Percentiles rank a stretch among this genome's conserved stretches.
Evolutionary conservation across 371 early-diverging fungal species (phyloP).

Genomic region (Mortierella sp.): DNA sequence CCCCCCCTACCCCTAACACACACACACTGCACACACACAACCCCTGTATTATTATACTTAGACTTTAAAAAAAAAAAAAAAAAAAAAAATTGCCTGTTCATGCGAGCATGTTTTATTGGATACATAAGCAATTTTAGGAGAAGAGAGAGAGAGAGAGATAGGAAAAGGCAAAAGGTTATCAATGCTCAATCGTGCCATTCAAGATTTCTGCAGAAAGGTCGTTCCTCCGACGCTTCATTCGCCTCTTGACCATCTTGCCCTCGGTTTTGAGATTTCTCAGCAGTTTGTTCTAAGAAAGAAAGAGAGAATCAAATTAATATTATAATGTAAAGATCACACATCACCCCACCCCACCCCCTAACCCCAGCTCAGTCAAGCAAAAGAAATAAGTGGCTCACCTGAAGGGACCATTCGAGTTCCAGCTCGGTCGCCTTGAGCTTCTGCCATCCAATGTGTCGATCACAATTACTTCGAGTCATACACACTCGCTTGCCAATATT

Average conservation of each 20-base stretch:
- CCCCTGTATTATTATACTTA: too few relatives aligned
- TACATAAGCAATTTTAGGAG: too few relatives aligned
- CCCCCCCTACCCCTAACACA: too few relatives aligned
- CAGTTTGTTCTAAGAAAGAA: constrained; percentile 30
- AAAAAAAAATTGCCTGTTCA: neutral
- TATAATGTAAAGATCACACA: neutral
- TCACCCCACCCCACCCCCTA: too few relatives aligned
- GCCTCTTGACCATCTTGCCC: constrained; percentile 38
- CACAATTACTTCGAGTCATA: constrained; percentile 52
- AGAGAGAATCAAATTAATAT: neutral
- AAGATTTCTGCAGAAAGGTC: constrained; percentile 44
- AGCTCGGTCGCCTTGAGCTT: constrained; percentile 61
- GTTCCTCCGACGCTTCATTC: constrained; percentile 46
- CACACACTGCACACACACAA: too few relatives aligned
- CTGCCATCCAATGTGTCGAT: constrained; percentile 62
- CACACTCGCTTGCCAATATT: constrained; percentile 41
- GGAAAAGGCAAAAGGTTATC: too few relatives aligned
- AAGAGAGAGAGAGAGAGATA: too few relatives aligned
- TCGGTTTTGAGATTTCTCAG: constrained; percentile 40
- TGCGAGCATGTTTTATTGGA: too few relatives aligned
- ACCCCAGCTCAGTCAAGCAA: too few relatives aligned
- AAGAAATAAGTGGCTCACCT: constrained; percentile 22
- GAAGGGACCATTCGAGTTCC: constrained; percentile 60
- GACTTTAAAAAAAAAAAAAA: neutral
- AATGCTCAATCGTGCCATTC: constrained; percentile 50